A percentile compares a stretch with the other conserved stretches of the same genome.
These are phyloP conservation scores for Ophiosphaerella narmari DNA, from an alignment of 2,329 filamentous ascomycete genomes.

Conservation along the genomic window DNA sequence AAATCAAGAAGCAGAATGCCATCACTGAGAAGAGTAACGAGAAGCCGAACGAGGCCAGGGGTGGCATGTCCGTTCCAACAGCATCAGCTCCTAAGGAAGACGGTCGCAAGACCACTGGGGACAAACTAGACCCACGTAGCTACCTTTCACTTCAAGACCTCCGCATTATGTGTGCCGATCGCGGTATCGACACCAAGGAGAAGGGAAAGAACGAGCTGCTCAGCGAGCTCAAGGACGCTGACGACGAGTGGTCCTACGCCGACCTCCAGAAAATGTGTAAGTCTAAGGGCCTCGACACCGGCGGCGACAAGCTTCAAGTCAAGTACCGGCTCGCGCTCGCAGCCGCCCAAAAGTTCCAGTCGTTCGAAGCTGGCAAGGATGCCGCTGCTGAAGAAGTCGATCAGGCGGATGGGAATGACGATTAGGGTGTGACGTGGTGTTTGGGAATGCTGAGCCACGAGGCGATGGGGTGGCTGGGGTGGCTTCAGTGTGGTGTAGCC, in stretches of 20 bases:
- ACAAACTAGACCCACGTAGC: conserved; percentile 29
- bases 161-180: conserved; percentile 22
- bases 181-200: conserved; percentile 17
- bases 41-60: background rate
- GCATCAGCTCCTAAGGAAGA: background rate
- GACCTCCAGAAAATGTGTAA: conserved; percentile 31
- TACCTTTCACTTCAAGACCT: conserved; percentile 29
- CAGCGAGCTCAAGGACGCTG: conserved; percentile 25
- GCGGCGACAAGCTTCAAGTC: conserved; percentile 29
- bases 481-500: background rate
- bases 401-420: conserved; percentile 3
- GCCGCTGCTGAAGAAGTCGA: conserved; percentile 1
- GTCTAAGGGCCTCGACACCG: conserved; percentile 23
- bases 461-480: background rate
- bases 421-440: conserved; percentile 8
- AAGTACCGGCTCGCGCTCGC: conserved; percentile 31
- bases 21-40: background rate
- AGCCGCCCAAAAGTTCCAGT: conserved; percentile 22
- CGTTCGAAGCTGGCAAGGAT: conserved; percentile 17
- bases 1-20: conserved; percentile 19
- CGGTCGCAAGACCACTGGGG: conserved; percentile 11
- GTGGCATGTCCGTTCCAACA: background rate
- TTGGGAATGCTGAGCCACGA: background rate
- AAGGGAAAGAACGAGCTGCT: conserved; percentile 24
- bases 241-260: conserved; percentile 20